Base-by-base conservation (phyloP, 176 grass and related monocot genomes). In the Bothriochloa decipiens region DNA sequence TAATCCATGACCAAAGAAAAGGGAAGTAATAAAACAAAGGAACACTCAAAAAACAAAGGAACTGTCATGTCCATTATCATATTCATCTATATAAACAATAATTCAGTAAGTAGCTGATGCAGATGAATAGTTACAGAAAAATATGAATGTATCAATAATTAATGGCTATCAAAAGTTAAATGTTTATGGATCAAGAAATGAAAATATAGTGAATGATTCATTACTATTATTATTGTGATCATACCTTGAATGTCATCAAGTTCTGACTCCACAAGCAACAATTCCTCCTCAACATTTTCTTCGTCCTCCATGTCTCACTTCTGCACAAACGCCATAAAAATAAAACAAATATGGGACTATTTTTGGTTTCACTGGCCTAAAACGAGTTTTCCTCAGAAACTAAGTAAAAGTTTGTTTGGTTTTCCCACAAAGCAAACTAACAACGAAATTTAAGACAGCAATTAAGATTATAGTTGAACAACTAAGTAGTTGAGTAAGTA, bases 191-290 rank as follows among this genome's bases (percentile, higher is more conserved):
- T 81, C 22, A 77, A 47, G 22, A 60, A 15, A 77, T 25, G 7
- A 49, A 37, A 57, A 67, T 65, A 18, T 28, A 70, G 46, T 4
- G 41, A 37, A 79, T 71, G 53, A 27, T 33, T 67, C 39, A 36
- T 22, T 22, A 55, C 6, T 22, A 50, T 37, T 40, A 42, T 64
- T 43, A 70, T 33, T 73, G 32, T 74, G 69, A 74, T 68, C n/a
- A 86, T 88, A 94, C 95, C 92, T 98, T 93, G 92, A 55, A 98
- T 66, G 64, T 90, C 95, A 69, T 90, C 76, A 81, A 98, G 95
- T 87, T 98, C 76, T 17, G 85, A 78, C 80, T 95, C 90, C 65
- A 98, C 91, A 76, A 84, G 74, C 46, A 93, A 76, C 47, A 98
- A 80, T 67, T 95, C 91, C 67, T 72, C 91, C 81, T 89, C 63